Evolutionary conservation across 345 rosid species (phyloP).

Genomic region (Hypericum perforatum): DNA sequence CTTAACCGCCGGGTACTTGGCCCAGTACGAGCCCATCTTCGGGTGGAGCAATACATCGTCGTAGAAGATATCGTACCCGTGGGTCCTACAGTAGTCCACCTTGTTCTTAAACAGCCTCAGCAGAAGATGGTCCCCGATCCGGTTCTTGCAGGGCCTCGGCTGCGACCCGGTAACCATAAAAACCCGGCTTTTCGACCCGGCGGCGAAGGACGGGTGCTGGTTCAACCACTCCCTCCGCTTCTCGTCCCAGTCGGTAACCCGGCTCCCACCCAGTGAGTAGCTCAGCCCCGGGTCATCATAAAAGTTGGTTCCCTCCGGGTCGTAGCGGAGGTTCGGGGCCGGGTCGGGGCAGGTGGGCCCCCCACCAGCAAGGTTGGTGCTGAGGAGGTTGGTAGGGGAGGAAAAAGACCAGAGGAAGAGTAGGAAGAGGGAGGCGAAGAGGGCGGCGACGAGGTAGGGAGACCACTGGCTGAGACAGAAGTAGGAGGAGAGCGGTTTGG

Average conservation of each 20-base stretch:
- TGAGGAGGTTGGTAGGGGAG: slow-evolving; percentile 3
- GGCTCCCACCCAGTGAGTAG: slow-evolving; percentile 42
- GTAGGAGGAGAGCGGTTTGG: background rate
- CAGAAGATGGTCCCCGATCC: slow-evolving; percentile 77
- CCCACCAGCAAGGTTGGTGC: slow-evolving; percentile 3
- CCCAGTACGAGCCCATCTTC: slow-evolving; percentile 73
- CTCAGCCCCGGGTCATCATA: slow-evolving; percentile 69
- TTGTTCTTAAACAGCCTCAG: slow-evolving; percentile 81
- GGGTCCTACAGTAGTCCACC: slow-evolving; percentile 84
- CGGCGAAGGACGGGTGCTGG: slow-evolving; percentile 57
- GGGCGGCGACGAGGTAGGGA: slow-evolving; percentile 56
- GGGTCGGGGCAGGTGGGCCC: slow-evolving; percentile 10
- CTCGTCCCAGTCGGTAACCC: slow-evolving; percentile 64
- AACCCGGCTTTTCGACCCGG: slow-evolving; percentile 48
- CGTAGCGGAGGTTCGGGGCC: slow-evolving; percentile 30
- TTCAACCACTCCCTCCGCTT: slow-evolving; percentile 63
- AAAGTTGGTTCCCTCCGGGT: slow-evolving; percentile 51
- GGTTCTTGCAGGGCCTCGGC: slow-evolving; percentile 67
- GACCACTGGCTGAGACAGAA: slow-evolving; percentile 35
- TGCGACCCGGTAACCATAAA: slow-evolving; percentile 84
- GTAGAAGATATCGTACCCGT: slow-evolving; percentile 76
- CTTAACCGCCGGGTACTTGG: slow-evolving; percentile 60
- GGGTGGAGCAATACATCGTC: slow-evolving; percentile 69
- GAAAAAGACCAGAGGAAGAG: slow-evolving; percentile 59
- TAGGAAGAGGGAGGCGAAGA: slow-evolving; percentile 46